Conservation (phyloP, 2,329 filamentous ascomycete genomes). For the Fusarium sp. region DNA sequence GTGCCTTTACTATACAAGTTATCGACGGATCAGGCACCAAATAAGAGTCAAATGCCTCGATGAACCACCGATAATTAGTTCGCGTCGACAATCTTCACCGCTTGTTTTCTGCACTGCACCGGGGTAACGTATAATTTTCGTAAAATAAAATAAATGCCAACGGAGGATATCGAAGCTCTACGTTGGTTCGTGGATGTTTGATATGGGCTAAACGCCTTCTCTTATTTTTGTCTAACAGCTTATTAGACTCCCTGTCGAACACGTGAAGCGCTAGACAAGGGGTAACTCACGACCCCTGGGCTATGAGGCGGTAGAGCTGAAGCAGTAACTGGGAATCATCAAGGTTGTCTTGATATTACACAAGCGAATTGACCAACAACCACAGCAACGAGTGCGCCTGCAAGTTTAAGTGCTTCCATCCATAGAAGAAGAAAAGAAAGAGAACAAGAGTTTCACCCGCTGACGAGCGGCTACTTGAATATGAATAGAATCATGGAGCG, state of each 20-base stretch:
- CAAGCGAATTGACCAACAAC: neutral
- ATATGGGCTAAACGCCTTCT: slow-evolving; percentile 2
- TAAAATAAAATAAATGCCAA: neutral
- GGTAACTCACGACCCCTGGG: slow-evolving; percentile 3
- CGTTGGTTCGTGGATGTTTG: slow-evolving; percentile 9
- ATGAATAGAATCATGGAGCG: slow-evolving; percentile 19
- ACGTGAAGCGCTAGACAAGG: slow-evolving; percentile 29
- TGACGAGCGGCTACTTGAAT: slow-evolving; percentile 22
- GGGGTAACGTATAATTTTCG: neutral
- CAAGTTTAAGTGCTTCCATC: neutral
- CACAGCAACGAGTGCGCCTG: neutral
- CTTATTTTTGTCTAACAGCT: neutral
- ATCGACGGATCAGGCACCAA: neutral
- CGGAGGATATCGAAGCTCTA: slow-evolving; percentile 6
- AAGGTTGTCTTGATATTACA: slow-evolving; percentile 3
- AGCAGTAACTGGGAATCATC: slow-evolving; percentile 8
- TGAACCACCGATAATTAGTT: neutral
- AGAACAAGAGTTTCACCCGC: neutral
- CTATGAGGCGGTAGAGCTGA: slow-evolving; percentile 21
- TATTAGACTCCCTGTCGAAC: slow-evolving; percentile 15
- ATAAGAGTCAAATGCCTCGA: neutral
- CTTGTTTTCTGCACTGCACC: neutral
- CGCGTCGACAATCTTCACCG: slow-evolving; percentile 6
- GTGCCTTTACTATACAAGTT: neutral
- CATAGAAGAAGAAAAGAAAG: neutral